Evolutionary conservation across 2,329 filamentous ascomycete genomes (phyloP).

Genomic region (Akanthomyces muscarius): DNA sequence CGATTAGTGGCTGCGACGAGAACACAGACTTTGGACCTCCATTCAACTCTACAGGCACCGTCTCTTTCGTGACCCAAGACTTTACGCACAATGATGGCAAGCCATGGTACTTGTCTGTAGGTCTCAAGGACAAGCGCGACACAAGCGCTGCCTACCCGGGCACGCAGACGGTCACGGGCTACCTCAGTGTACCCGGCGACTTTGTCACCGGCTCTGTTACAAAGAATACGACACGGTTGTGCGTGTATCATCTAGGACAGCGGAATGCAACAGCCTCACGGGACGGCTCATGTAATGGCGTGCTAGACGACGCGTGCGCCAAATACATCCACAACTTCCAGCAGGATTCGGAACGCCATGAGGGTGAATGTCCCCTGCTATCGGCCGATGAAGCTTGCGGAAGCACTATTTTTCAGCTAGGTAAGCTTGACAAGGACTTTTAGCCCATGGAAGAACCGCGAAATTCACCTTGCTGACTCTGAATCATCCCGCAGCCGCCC

Average conservation of each 20-base stretch:
- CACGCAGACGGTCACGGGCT: neutral
- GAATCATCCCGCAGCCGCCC: neutral
- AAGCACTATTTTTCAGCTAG: neutral
- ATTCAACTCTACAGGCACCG: conserved; percentile 1
- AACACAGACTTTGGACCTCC: neutral
- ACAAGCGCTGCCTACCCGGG: neutral
- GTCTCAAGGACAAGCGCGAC: neutral
- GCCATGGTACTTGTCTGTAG: neutral
- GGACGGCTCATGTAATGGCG: neutral
- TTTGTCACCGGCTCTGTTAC: neutral
- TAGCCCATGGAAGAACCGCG: too few relatives aligned
- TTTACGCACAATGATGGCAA: neutral
- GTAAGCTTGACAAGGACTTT: neutral
- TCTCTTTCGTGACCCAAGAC: neutral
- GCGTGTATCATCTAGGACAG: neutral
- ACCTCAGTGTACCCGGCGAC: neutral
- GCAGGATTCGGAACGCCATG: neutral
- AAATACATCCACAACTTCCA: neutral
- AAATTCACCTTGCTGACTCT: neutral
- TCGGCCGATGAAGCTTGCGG: neutral
- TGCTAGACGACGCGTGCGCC: neutral
- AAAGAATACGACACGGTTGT: neutral
- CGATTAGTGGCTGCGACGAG: neutral
- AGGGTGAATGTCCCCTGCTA: neutral
- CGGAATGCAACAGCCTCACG: neutral